Base-by-base conservation (phyloP, 371 early-diverging fungal species). In the Mortierella sp. region DNA sequence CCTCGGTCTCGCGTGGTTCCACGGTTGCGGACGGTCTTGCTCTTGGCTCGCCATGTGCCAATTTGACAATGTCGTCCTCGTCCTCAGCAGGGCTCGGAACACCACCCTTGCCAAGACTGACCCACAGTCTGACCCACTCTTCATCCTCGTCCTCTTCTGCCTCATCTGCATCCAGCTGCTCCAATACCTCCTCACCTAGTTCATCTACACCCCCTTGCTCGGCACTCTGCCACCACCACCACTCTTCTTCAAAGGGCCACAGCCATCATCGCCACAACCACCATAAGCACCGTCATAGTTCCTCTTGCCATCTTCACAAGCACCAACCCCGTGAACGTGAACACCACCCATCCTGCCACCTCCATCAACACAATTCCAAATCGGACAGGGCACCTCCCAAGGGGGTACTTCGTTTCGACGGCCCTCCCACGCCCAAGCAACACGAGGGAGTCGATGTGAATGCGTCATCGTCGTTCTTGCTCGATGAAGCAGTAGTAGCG, bases 121-220 rank as follows among this genome's bases (percentile, higher is more conserved):
- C 69, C 9, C 79, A 70, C 50, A 71, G 70, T 26, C 31, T 52
- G 2, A 63, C 68, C 37, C 70, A 65, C 45, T 70, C 73, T 10
- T 80, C 80, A 10, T 70, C 77, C 11, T 73, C 77, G 2, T 76
- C 76, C n/a, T 69, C 53, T 19, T 75, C 80, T 24, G 73, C 80
- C 2, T 55, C 58, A 3, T 58, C 58, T 9, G 58, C 37, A 31
- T 58, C 58, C 58, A 58, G 34, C 58, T 80, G 70, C 67, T 80
- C 80, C n/a, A 76, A 80, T 29, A n/a, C 70, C 0, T 80, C 80
- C 50, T 80, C 80, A 8, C 80, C 80, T 34, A 73, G 63, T 63
- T 75, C 80, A 22, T 34, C 70, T 2, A 52, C 77, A 19, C 47
- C 80, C 6, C 73, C 80, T 70, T 76, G 76, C 41, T 80, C 76